A percentile compares a stretch with the other conserved stretches of the same genome.
Evolutionary conservation across 805 yeast species (phyloP).

Genomic region (Pichia scutulata): DNA sequence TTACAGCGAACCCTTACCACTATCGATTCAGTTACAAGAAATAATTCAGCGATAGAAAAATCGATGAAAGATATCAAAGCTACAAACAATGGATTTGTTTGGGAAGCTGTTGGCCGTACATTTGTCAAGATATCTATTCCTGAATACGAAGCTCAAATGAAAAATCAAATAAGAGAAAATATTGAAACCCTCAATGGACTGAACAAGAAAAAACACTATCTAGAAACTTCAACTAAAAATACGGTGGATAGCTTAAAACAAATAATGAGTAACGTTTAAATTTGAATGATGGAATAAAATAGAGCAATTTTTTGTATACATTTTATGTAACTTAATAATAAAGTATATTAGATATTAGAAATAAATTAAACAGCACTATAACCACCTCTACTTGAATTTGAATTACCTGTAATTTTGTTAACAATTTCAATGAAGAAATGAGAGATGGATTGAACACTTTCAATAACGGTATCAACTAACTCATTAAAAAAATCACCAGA

Average conservation of each 20-base stretch:
- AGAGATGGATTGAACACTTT: conserved; percentile 52
- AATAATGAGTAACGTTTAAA: background rate
- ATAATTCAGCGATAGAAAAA: conserved; percentile 44
- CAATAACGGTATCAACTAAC: conserved; percentile 59
- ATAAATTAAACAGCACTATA: conserved; percentile 74
- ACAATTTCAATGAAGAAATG: conserved; percentile 60
- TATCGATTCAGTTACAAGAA: conserved; percentile 40
- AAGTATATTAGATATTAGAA: background rate
- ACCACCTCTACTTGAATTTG: conserved; percentile 59
- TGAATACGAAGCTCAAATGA: conserved; percentile 41
- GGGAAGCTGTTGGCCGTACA: conserved; percentile 83
- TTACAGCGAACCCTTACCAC: conserved; percentile 47
- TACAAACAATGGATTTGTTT: conserved; percentile 46
- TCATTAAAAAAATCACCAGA: conserved; percentile 65
- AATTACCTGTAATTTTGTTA: conserved; percentile 55
- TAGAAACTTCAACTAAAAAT: conserved; percentile 70
- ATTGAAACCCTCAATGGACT: conserved; percentile 55
- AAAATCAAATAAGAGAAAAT: conserved; percentile 44
- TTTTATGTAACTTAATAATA: background rate
- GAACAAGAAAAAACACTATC: conserved; percentile 60
- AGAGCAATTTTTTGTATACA: background rate
- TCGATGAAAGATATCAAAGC: conserved; percentile 48
- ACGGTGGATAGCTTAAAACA: conserved; percentile 57
- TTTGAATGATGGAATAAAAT: background rate
- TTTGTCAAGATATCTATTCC: conserved; percentile 42